A percentile compares a stretch with the other conserved stretches of the same genome.
Conservation (phyloP, 2,329 filamentous ascomycete genomes). For the Chrysoporthe cubensis region DNA sequence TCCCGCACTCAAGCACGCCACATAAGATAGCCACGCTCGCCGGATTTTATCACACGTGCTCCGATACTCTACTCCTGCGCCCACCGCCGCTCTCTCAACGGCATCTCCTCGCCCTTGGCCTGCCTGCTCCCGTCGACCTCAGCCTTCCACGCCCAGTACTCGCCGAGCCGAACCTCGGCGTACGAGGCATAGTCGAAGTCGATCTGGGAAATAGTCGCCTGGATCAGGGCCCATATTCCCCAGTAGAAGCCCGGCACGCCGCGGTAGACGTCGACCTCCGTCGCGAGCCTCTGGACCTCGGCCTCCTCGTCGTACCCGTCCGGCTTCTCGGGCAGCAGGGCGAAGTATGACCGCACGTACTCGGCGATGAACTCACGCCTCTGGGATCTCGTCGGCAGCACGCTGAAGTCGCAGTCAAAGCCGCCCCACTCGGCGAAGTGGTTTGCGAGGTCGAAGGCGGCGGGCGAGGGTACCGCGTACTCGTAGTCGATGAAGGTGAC, state of each 20-base stretch:
- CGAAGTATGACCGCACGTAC: slow-evolving; percentile 78
- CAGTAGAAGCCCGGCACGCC: slow-evolving; percentile 88
- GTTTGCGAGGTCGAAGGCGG: slow-evolving; percentile 95
- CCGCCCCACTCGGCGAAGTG: slow-evolving; percentile 99
- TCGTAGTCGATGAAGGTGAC: slow-evolving; percentile 98
- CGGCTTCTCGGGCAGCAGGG: slow-evolving; percentile 47
- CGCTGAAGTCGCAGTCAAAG: slow-evolving; percentile 89
- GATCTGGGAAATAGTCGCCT: slow-evolving; percentile 91
- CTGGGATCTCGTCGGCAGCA: slow-evolving; percentile 77
- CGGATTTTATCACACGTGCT: background rate
- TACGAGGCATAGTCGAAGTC: slow-evolving; percentile 96
- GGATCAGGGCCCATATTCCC: slow-evolving; percentile 96
- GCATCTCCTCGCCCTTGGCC: slow-evolving; percentile 59
- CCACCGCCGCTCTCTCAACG: slow-evolving; percentile 82
- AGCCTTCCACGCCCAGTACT: slow-evolving; percentile 91
- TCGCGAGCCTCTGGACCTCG: slow-evolving; percentile 70
- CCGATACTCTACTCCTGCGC: slow-evolving; percentile 50
- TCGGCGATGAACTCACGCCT: slow-evolving; percentile 81
- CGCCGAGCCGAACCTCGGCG: slow-evolving; percentile 81
- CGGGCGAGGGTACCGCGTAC: slow-evolving; percentile 91
- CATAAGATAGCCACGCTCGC: background rate
- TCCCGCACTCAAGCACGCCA: background rate
- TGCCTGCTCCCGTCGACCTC: slow-evolving; percentile 68
- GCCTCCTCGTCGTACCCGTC: slow-evolving; percentile 52
- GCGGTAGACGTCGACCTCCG: slow-evolving; percentile 84